A percentile compares a stretch with the other conserved stretches of the same genome.
These are phyloP conservation scores for Venturia pyrina DNA, from an alignment of 2,329 filamentous ascomycete genomes.

Conservation along the genomic window DNA sequence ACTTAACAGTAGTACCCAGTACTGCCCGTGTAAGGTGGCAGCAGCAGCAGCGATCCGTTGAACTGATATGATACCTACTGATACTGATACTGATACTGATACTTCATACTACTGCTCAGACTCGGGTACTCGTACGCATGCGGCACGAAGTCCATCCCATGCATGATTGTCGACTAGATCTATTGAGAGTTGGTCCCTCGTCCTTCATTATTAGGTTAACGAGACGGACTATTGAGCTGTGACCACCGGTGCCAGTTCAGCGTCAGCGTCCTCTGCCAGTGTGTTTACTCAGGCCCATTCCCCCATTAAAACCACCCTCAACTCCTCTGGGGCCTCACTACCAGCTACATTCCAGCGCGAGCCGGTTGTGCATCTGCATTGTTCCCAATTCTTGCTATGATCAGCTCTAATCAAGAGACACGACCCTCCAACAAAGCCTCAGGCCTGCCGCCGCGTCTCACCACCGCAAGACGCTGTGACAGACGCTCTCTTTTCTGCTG, in stretches of 20 bases:
- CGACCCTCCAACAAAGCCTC: neutral
- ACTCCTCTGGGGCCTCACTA: neutral
- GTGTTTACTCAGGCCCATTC: neutral
- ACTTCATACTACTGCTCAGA: no score
- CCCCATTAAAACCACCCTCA: neutral
- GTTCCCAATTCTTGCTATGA: neutral
- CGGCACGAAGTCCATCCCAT: neutral
- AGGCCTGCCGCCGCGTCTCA: neutral
- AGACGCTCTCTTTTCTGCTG: neutral
- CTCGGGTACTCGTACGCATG: no score
- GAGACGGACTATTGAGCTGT: neutral
- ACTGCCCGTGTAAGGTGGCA: no score
- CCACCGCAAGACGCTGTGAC: neutral
- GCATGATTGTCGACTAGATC: neutral
- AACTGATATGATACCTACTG: no score
- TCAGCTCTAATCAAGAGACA: neutral
- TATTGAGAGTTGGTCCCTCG: neutral
- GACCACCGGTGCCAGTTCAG: neutral
- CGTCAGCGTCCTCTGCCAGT: no score
- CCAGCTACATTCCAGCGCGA: neutral
- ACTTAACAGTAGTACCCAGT: no score
- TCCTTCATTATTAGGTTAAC: neutral
- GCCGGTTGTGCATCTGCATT: neutral
- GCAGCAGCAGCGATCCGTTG: no score
- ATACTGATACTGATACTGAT: no score